These are phyloP conservation scores for Fusarium albosuccineum DNA, from an alignment of 2,329 filamentous ascomycete genomes.

Conservation along the genomic window DNA sequence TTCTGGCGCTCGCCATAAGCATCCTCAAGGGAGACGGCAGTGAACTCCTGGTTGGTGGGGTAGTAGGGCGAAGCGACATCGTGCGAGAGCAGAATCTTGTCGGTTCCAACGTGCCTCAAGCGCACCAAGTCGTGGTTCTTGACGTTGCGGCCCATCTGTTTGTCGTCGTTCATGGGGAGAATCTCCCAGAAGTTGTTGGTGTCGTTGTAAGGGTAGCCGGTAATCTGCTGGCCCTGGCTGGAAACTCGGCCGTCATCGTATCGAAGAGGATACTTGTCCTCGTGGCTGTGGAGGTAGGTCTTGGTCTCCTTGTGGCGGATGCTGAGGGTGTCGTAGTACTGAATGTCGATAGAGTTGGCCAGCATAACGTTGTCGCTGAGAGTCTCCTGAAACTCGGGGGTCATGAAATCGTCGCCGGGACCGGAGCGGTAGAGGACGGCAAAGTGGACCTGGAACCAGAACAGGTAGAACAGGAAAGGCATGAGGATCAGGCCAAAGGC, in stretches of 20 bases:
- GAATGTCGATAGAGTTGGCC: slow-evolving; percentile 84
- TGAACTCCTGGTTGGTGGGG: slow-evolving; percentile 99
- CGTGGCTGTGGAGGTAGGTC: slow-evolving; percentile 93
- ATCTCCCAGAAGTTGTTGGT: slow-evolving; percentile 99
- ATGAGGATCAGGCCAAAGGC: slow-evolving; percentile 88
- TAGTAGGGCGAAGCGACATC: slow-evolving; percentile 97
- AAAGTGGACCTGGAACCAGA: slow-evolving; percentile 99
- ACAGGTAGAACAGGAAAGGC: slow-evolving; percentile 97
- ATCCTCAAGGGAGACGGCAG: slow-evolving; percentile 79
- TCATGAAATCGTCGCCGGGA: slow-evolving; percentile 99
- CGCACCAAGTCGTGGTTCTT: slow-evolving; percentile 88
- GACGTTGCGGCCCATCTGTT: slow-evolving; percentile 73
- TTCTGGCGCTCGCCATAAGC: slow-evolving; percentile 81
- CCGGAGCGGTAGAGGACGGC: slow-evolving; percentile 88
- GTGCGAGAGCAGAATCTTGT: slow-evolving; percentile 89
- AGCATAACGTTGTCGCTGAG: slow-evolving; percentile 95
- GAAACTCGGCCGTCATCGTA: slow-evolving; percentile 98
- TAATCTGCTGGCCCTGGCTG: slow-evolving; percentile 97
- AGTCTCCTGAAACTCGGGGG: slow-evolving; percentile 96
- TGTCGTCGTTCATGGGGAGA: slow-evolving; percentile 74
- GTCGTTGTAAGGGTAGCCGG: slow-evolving; percentile 97
- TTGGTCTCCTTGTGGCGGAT: slow-evolving; percentile 98
- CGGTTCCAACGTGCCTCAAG: slow-evolving; percentile 86
- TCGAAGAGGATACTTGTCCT: slow-evolving; percentile 88
- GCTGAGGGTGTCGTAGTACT: slow-evolving; percentile 91